phyloP scores from a whole-genome alignment of 371 early-diverging fungal genomes.

The Mucor circinelloides region DNA sequence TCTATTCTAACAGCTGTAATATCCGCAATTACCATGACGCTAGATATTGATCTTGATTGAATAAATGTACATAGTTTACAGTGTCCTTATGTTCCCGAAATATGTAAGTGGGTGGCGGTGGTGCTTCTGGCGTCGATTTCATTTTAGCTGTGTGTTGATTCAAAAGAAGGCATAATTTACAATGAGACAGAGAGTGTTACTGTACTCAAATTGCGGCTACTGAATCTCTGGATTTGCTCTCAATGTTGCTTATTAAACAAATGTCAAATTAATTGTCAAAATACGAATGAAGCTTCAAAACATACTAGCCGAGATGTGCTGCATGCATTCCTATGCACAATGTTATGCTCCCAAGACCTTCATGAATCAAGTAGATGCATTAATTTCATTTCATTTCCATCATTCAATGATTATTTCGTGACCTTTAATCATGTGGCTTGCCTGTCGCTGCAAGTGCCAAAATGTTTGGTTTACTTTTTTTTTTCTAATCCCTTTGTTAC shows the following conservation, averaged over 20 bases:
- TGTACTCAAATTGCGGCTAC: not conserved
- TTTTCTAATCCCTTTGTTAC: constrained; percentile 8
- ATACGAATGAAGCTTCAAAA: not conserved
- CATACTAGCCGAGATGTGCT: not conserved
- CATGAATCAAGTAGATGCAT: not conserved
- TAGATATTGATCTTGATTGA: constrained; percentile 28
- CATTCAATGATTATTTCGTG: not conserved
- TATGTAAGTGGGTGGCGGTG: constrained; percentile 37
- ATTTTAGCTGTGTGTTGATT: not conserved
- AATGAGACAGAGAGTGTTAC: not conserved
- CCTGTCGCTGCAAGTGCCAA: not conserved
- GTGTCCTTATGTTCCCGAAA: constrained; percentile 36
- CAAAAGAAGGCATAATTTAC: not conserved
- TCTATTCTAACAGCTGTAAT: not conserved
- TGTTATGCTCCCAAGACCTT: not conserved
- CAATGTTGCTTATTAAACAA: not conserved
- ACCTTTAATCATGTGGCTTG: constrained; percentile 22
- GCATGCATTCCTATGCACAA: not conserved
- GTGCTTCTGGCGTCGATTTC: constrained; percentile 6
- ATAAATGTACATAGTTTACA: constrained; percentile 31
- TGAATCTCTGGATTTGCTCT: not conserved
- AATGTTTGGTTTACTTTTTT: constrained; percentile 8
- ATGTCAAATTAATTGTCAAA: not conserved
- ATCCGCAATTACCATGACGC: constrained; percentile 35
- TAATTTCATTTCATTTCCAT: not conserved